These are phyloP conservation scores for Penicillium chermesinum DNA, from an alignment of 495 filamentous ascomycete species.

Conservation along the genomic window DNA sequence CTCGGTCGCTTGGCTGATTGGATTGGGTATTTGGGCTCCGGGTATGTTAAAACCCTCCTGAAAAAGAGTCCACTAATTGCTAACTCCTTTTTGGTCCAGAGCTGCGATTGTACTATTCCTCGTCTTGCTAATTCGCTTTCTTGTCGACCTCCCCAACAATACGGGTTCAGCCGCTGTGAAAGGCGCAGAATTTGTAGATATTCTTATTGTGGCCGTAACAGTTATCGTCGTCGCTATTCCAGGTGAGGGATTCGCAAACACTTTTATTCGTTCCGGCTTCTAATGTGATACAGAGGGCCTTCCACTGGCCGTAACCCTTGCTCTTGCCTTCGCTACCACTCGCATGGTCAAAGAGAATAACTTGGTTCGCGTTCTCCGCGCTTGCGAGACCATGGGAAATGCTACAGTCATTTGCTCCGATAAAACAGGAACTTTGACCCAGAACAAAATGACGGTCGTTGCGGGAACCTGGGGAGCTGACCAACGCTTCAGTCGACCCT, in stretches of 20 bases:
- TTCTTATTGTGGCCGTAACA: conserved; percentile 65
- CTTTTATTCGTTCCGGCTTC: background rate
- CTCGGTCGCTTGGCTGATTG: conserved; percentile 58
- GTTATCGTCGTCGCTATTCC: conserved; percentile 70
- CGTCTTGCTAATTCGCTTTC: conserved; percentile 57
- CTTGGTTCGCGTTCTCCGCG: conserved; percentile 58
- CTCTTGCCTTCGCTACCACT: conserved; percentile 65
- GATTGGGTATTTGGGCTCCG: conserved; percentile 53
- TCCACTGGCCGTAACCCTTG: conserved; percentile 61
- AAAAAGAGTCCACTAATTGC: background rate
- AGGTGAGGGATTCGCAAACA: conserved; percentile 20
- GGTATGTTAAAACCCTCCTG: conserved; percentile 19
- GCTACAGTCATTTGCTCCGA: conserved; percentile 66
- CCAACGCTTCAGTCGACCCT: conserved; percentile 44
- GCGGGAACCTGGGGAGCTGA: conserved; percentile 55
- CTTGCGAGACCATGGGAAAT: conserved; percentile 71
- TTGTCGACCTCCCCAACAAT: conserved; percentile 49
- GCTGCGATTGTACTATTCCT: conserved; percentile 60
- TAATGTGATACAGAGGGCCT: conserved; percentile 50
- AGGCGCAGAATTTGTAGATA: conserved; percentile 59
- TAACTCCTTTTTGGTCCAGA: conserved; percentile 19
- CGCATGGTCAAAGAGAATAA: conserved; percentile 68
- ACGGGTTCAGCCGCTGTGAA: conserved; percentile 46
- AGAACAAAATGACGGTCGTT: conserved; percentile 69
- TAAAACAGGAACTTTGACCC: conserved; percentile 67